Evolutionary conservation across 2,329 filamentous ascomycete species (phyloP), one percentile per base, ranked within the genome.

Genomic region (Scedosporium dehoogii): DNA sequence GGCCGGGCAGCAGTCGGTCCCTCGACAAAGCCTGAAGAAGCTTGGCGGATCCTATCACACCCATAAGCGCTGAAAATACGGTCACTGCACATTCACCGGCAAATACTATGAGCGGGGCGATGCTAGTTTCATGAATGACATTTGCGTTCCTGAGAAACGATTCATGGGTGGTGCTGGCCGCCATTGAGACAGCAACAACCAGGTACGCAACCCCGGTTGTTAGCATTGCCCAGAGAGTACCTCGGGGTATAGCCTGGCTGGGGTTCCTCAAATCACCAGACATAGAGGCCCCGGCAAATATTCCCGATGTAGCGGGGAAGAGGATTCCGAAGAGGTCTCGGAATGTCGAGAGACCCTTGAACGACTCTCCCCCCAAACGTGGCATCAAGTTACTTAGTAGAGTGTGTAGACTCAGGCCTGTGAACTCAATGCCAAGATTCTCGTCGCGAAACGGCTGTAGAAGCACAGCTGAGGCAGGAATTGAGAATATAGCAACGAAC

Each of bases 41-140:
- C 71, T 94, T 96, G 29, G 91, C 89, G 5, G 90, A 88, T 1
- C 90, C 91, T 66, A 96, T 90, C 46, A 96, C 82, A 3, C 91
- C 91, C 88, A 96, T 96, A 60, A 96, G 73, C 4, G 90, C 87
- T 0, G 91, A 96, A 75, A 96, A 96, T 68, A 92, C 86, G 1
- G 88, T 88, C 1, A 90, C 90, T 2, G 91, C 88, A 67, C 92
- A 88, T 73, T 96, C 91, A 63, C 91, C 91, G 1, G 91, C 84
- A 3, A 96, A 81, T 27, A 96, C 86, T 4, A 94, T 70, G 3
- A 85, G 78, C 0, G 85, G 82, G 16, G 88, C 94, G n/a, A 92
- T 69, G 69, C 88, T 96, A n/a, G 85, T 89, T 64, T 91, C 80
- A 68, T 92, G 88, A 59, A 96, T 89, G 58, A 96, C 84, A 69